Base-by-base conservation (phyloP, 1,284 basidiomycete species). In the Papiliotrema flavescens region DNA sequence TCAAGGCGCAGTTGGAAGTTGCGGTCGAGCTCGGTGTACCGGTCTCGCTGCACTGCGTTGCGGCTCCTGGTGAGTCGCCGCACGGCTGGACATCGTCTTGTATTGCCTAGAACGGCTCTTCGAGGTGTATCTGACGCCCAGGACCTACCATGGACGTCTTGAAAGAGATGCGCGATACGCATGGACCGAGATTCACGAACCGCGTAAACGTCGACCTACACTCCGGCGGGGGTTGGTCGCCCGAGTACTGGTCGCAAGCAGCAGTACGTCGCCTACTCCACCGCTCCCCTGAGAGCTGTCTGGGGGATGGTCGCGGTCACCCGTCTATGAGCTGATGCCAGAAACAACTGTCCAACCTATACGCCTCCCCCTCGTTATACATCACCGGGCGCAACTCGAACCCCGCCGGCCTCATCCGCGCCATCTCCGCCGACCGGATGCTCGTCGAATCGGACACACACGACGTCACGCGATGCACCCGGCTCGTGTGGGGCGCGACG, bases 381-480 rank as follows among this genome's bases (percentile, higher is more conserved):
- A 73, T 80, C 51, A 78, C 77, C 2, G 69, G 66, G 3, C 66
- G 78, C 7, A 67, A 70, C 1, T 61, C 65, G 0, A 55, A 63
- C 1, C 75, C 76, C 4, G 59, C 68, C 2, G 58, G 62, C 1
- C 62, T 76, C 19, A 71, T 80, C 15, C 53, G 62, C 14, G 51
- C 69, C 2, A 69, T 77, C 23, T 62, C 68, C 19, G 51, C 57
- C 3, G 64, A 74, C n/a, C 55, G 75, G 19, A 54, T 80, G 9
- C 59, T 80, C 5, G 67, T 79, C 7, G 79, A 80, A 54, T 71
- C 67, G 22, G 79, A 80, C 57, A 69, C 69, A 23, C 67, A 74
- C 51, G 68, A 75, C 51, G 66, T 74, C 9, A 37, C 58, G 13
- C 48, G 67, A 24, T 66, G 57, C 8, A 60, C 63, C 3, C 39